Evolutionary conservation across 2,329 filamentous ascomycete species (phyloP).

Genomic region (Fusarium brachygibbosum): DNA sequence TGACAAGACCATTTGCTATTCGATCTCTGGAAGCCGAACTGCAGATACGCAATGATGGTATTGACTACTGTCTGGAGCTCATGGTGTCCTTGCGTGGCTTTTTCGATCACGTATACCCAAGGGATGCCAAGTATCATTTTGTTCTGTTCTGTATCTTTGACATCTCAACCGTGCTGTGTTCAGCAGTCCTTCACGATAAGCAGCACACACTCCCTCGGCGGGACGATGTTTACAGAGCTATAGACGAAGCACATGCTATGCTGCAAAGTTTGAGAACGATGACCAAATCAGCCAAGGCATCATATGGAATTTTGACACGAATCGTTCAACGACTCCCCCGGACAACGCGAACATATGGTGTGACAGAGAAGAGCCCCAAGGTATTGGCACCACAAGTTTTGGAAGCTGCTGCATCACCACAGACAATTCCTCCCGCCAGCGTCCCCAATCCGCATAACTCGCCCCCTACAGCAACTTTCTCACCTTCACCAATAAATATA

Average conservation of each 20-base stretch:
- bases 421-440: slow-evolving; percentile 8
- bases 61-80: slow-evolving; percentile 60
- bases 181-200: slow-evolving; percentile 65
- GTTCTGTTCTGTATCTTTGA: slow-evolving; percentile 66
- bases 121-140: slow-evolving; percentile 64
- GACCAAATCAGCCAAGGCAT: slow-evolving; percentile 52
- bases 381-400: slow-evolving; percentile 20
- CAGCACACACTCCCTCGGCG: slow-evolving; percentile 57
- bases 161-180: slow-evolving; percentile 64
- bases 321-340: slow-evolving; percentile 50
- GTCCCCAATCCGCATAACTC: slow-evolving; percentile 19
- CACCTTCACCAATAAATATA: slow-evolving; percentile 6
- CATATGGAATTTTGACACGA: slow-evolving; percentile 51
- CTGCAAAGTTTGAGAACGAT: slow-evolving; percentile 51
- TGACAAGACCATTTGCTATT: slow-evolving; percentile 55
- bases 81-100: slow-evolving; percentile 57
- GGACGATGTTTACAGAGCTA: slow-evolving; percentile 56
- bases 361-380: slow-evolving; percentile 13
- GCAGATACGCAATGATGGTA: slow-evolving; percentile 56
- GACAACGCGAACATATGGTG: slow-evolving; percentile 37
- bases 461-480: slow-evolving; percentile 4
- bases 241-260: slow-evolving; percentile 55
- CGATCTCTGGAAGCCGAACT: slow-evolving; percentile 52
- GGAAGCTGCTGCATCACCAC: slow-evolving; percentile 12
- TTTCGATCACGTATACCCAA: slow-evolving; percentile 60